These are phyloP conservation scores for Suillus fuscotomentosus DNA, from an alignment of 768 basidiomycete species.

Conservation along the genomic window DNA sequence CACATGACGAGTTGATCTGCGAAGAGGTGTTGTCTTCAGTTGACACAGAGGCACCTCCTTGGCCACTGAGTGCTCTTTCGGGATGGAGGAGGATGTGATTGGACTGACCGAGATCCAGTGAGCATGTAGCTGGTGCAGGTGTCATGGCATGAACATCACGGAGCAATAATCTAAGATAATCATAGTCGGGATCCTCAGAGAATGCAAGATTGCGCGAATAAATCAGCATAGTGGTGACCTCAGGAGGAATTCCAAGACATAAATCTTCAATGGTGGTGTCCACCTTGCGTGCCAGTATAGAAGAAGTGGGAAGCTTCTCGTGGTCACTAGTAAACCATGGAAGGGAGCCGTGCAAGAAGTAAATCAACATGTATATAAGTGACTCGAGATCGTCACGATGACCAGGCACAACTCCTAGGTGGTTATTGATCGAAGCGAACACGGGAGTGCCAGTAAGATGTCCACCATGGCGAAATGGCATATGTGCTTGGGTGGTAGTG, in stretches of 20 bases:
- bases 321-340: slow-evolving; percentile 49
- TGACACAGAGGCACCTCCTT: too few species aligned
- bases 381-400: slow-evolving; percentile 3
- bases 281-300: background rate
- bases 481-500: background rate
- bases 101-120: background rate
- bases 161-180: background rate
- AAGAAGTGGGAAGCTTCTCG: background rate
- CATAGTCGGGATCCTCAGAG: background rate
- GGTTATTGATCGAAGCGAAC: background rate
- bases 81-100: background rate
- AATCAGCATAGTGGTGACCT: background rate
- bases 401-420: background rate
- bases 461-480: background rate
- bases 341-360: slow-evolving; percentile 58
- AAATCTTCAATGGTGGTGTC: background rate
- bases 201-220: background rate
- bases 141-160: background rate
- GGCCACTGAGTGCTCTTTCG: too few species aligned
- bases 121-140: background rate
- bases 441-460: slow-evolving; percentile 3
- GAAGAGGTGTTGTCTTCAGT: too few species aligned
- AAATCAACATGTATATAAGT: background rate
- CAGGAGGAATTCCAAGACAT: background rate
- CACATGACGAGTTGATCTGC: too few species aligned